Evolutionary conservation across 176 grass and related monocot species (phyloP), one percentile per base, ranked within the genome.

Genomic region (Melocanna baccifera): DNA sequence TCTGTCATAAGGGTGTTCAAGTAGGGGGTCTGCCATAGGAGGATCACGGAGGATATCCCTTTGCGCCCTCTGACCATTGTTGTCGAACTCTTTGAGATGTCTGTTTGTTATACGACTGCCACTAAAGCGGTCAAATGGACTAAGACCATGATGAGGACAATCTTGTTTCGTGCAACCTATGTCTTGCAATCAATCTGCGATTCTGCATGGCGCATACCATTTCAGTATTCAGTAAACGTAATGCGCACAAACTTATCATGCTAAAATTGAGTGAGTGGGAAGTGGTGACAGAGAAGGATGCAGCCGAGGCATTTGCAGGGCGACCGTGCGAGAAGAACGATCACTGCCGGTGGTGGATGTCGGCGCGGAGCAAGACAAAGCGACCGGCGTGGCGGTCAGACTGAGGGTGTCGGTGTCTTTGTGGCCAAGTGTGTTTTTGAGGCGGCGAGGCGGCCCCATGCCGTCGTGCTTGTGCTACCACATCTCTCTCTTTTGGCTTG

Each of bases 281-380:
- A 7, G 51, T 9, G 3, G 40, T 73, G 51, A 36, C 18, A 30
- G 15, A 48, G 57, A 45, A 71, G 34, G 55, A 78, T 9, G 41
- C 22, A 7, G 15, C 26, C 11, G 34, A 20, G 51, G 12, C 36
- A 62, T 36, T 15, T 62, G 69, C 56, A 12, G 47, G 25, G 10
- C 19, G 28, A 0, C 62, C 2, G 79, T 10, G 71, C 23, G n/a
- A 40, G 25, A 25, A 32, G 55, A 82, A 81, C 71, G 30, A 81
- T 55, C 30, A 3, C 46, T 30, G 0, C 14, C 7, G 16, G 15
- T 58, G 57, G 75, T 12, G 72, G 57, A 29, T 90, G 79, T 86
- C 88, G 73, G 84, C 18, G 32, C 48, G 39, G 79, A 78, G 48
- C 37, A 78, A 90, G 67, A 59, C 88, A 86, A 78, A 73, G 84